These are phyloP conservation scores for Coemansia sp. DNA, from an alignment of 192 early-diverging fungal species.

Conservation along the genomic window DNA sequence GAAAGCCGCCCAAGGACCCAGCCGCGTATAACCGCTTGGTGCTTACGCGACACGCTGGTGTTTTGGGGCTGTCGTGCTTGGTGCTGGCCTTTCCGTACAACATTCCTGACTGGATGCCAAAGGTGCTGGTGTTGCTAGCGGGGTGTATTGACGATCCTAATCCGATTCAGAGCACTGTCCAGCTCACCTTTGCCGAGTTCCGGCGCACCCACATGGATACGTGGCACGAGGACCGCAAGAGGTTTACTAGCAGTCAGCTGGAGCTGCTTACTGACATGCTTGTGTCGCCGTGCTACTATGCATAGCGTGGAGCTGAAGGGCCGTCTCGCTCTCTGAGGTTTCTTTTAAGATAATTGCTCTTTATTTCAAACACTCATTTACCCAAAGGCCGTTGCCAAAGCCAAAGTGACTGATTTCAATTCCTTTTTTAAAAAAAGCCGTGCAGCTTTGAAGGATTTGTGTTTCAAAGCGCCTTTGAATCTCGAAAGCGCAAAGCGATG, in stretches of 20 bases:
- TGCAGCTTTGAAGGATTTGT: neutral
- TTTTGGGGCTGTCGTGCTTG: constrained; percentile 85
- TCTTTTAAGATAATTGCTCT: too few relatives aligned
- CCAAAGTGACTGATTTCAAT: too few relatives aligned
- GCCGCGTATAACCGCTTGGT: constrained; percentile 40
- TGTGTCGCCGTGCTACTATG: constrained; percentile 83
- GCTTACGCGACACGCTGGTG: constrained; percentile 77
- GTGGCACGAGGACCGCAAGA: constrained; percentile 85
- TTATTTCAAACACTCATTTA: too few relatives aligned
- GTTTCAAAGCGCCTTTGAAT: neutral
- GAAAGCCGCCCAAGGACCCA: constrained; percentile 26
- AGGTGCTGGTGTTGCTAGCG: constrained; percentile 74
- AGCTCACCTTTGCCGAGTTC: constrained; percentile 90
- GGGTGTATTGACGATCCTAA: constrained; percentile 78
- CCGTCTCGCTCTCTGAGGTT: too few relatives aligned
- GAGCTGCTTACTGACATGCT: constrained; percentile 85
- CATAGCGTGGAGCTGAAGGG: constrained; percentile 34
- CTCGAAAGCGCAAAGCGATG: neutral
- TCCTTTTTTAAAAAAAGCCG: neutral
- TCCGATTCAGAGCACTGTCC: constrained; percentile 82
- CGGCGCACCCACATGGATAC: constrained; percentile 91
- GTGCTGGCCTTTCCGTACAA: constrained; percentile 93
- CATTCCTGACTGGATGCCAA: constrained; percentile 89
- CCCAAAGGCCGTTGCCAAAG: too few relatives aligned
- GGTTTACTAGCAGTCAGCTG: constrained; percentile 75